Conservation (phyloP, 371 early-diverging fungal species). For the Apophysomyces variabilis region DNA sequence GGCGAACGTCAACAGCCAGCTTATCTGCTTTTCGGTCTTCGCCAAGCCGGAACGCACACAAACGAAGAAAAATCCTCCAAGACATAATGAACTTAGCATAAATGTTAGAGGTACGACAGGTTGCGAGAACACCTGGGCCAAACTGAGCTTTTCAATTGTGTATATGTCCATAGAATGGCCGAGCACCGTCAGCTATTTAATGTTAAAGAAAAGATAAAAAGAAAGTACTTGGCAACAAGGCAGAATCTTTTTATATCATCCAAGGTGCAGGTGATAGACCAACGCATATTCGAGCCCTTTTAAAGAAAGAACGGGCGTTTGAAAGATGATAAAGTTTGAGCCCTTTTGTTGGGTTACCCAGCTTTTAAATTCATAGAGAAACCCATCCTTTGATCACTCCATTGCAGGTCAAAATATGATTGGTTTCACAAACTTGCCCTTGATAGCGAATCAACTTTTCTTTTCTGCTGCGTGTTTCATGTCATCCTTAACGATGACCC, state of each 20-base stretch:
- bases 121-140: constrained; percentile 26
- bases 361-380: neutral
- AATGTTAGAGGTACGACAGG: constrained; percentile 27
- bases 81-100: constrained; percentile 15
- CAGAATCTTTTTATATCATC: too few species aligned
- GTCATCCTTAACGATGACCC: neutral
- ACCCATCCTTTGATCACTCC: neutral
- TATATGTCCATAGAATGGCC: too few species aligned
- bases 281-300: neutral
- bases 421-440: neutral
- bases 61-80: constrained; percentile 31
- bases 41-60: constrained; percentile 26
- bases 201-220: too few species aligned
- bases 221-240: too few species aligned
- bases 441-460: constrained; percentile 1
- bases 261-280: too few species aligned
- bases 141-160: constrained; percentile 17
- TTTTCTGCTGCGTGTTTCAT: neutral
- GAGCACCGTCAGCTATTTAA: constrained; percentile 3
- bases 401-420: neutral
- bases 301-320: neutral
- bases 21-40: constrained; percentile 39
- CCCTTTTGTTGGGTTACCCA: neutral
- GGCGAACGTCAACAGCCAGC: constrained; percentile 45
- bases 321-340: neutral